Base-by-base conservation (phyloP, 768 basidiomycete genomes). In the Xerocomellus dryophilus region DNA sequence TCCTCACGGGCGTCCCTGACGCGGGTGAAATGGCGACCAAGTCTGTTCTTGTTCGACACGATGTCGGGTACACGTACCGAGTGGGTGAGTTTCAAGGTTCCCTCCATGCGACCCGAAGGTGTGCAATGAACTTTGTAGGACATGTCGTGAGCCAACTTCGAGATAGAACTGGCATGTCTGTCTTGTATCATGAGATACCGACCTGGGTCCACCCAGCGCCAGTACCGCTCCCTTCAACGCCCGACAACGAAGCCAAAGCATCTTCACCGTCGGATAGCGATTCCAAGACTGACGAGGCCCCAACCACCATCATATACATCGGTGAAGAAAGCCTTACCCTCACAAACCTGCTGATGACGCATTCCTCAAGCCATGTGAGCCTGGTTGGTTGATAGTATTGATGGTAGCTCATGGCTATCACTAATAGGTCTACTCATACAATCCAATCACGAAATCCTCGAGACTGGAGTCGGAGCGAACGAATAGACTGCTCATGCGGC, bases 271-370 rank as follows among this genome's bases (percentile, higher is more conserved):
- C 25, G 3, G 47, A 25, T 14, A 27, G 23, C 11, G 40, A 47
- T 18, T 6, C 39, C 23, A 53, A 35, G 18, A 34, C 11, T 0
- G 54, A 57, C 8, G 58, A 57, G 4, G 43, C 17, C 6, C 11
- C 50, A 10, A 8, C 18, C 15, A 47, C 68, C 2, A 71, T 85
- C 20, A 65, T 84, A 43, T 86, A 84, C 62, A 76, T 98, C 39
- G 96, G 96, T 2, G 78, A 79, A 20, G 91, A 97, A 68, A 86
- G 83, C 56, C 80, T 95, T 4, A 80, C 80, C 1, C 73, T 98
- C 38, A 88, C 89, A 9, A 98, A 98, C 62, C 68, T 98, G 7
- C 77, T 97, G 39, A 86, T 98, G 74, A 93, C 86, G 0, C 83
- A 97, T 66, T 78, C 87, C 4, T 72, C 75, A 0, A 83, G 77